phyloP scores from a whole-genome alignment of 169 alveolate genomes.

The Perkinsus olseni region DNA sequence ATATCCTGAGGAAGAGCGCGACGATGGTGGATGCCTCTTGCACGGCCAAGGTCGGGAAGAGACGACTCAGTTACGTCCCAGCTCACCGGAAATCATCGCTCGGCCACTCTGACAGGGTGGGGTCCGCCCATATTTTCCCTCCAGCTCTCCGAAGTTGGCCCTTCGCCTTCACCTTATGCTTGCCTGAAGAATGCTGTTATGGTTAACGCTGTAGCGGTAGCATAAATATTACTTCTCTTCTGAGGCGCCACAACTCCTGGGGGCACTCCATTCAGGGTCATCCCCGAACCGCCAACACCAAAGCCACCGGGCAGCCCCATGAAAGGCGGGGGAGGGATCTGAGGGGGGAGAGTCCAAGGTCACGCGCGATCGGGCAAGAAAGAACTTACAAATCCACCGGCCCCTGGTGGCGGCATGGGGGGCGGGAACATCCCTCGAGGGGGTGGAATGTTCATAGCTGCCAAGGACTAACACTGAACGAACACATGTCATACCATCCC shows the following conservation, averaged over 20 bases:
- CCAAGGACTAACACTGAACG: not conserved
- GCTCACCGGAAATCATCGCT: slow-evolving; percentile 85
- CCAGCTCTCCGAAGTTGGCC: slow-evolving; percentile 87
- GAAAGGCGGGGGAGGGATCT: not conserved
- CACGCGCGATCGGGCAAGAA: too few species aligned
- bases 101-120: slow-evolving; percentile 93
- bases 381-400: not conserved
- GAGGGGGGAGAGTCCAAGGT: not conserved
- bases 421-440: not conserved
- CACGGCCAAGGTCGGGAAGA: not conserved
- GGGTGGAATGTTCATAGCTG: not conserved
- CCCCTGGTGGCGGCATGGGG: not conserved
- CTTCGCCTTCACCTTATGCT: slow-evolving; percentile 16
- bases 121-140: slow-evolving; percentile 92
- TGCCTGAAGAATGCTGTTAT: not conserved
- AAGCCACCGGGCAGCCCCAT: not conserved
- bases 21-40: not conserved
- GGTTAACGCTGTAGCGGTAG: too few species aligned
- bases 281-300: not conserved
- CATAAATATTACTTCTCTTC: not conserved
- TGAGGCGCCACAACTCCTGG: not conserved
- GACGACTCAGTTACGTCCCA: too few species aligned
- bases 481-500: not conserved
- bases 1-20: slow-evolving; percentile 56
- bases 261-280: not conserved